Conservation (phyloP, 768 basidiomycete species). For the Russula olivacea region DNA sequence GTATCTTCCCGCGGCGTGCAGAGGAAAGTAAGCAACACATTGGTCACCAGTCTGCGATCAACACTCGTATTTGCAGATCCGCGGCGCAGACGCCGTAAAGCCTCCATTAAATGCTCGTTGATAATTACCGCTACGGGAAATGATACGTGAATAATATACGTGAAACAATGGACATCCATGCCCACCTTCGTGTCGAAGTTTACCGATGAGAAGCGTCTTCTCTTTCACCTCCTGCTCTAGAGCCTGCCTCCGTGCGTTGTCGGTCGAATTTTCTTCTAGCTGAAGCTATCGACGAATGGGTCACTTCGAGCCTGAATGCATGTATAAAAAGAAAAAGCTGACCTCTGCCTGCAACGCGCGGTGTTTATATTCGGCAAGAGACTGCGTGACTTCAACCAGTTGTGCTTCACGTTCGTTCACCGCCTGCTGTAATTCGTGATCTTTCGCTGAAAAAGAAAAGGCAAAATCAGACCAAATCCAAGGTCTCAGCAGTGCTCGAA, state of each 20-base stretch:
- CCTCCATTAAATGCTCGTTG: conserved; percentile 97
- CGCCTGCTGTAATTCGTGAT: conserved; percentile 81
- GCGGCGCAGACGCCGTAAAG: conserved; percentile 86
- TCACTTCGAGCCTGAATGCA: background rate
- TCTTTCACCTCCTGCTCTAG: conserved; percentile 92
- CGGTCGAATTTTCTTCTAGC: conserved; percentile 66
- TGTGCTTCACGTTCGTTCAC: conserved; percentile 78
- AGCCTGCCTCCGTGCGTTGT: conserved; percentile 58
- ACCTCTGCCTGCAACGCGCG: conserved; percentile 87
- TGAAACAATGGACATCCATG: conserved; percentile 2
- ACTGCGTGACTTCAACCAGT: conserved; percentile 60
- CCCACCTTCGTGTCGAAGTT: conserved; percentile 89
- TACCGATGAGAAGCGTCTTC: conserved; percentile 91
- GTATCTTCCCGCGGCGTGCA: conserved; percentile 84
- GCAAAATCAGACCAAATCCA: conserved; percentile 19
- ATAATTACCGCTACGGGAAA: conserved; percentile 76
- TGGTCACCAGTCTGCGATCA: conserved; percentile 89
- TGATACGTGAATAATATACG: conserved; percentile 12
- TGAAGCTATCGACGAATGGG: conserved; percentile 45
- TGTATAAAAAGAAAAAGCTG: conserved; percentile 24
- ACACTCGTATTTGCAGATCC: conserved; percentile 83
- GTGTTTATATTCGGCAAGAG: conserved; percentile 85
- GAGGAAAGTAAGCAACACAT: conserved; percentile 86
- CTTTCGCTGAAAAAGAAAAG: conserved; percentile 59
- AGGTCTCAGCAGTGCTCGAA: background rate